Base-by-base conservation (phyloP, 2,329 filamentous ascomycete genomes). In the Clonostachys byssicola region DNA sequence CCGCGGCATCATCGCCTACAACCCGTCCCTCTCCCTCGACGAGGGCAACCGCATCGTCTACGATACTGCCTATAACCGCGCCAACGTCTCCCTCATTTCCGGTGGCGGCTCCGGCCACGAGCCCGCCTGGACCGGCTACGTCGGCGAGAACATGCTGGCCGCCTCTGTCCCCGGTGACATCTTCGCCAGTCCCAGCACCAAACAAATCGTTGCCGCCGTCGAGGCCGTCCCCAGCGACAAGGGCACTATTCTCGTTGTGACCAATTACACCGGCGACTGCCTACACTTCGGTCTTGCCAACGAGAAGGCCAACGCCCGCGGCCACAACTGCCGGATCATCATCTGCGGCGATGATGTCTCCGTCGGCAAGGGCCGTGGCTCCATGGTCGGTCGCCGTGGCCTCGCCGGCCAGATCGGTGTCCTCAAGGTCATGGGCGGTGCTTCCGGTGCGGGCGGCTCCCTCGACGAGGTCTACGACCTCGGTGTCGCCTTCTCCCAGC, bases 321-420 rank as follows among this genome's bases (percentile, higher is more conserved):
- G 79, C 16, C 73, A 77, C 52, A 72, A 68, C 45, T 16, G 12
- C 14, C 67, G 71, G 47, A 78, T 83, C 60, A 74, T 83, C 49
- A 77, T 83, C 51, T 83, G 81, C 49, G 81, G 79, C 38, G 83
- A 86, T 52, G 83, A 86, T 56, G 83, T 86, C 8, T 82, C 79
- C 0, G 80, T 86, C 20, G 81, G 80, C 10, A 73, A 71, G 55
- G 74, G 72, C 57, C 74, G 71, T 56, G 75, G 75, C 17, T 74
- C 73, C 34, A 72, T 81, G 34, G 82, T 86, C 5, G 82, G 82
- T 1, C 70, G 82, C 6, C 70, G 83, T 55, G 82, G 83, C 1
- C 66, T 86, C 20, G 80, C 81, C 3, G 82, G 81, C 3, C 80
- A 85, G 60, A 67, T 85, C 34, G 70, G 75, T 16, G 79, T 82